phyloP scores from a whole-genome alignment of 352 stramenopile genomes.

The Phytophthora fragariaefolia region DNA sequence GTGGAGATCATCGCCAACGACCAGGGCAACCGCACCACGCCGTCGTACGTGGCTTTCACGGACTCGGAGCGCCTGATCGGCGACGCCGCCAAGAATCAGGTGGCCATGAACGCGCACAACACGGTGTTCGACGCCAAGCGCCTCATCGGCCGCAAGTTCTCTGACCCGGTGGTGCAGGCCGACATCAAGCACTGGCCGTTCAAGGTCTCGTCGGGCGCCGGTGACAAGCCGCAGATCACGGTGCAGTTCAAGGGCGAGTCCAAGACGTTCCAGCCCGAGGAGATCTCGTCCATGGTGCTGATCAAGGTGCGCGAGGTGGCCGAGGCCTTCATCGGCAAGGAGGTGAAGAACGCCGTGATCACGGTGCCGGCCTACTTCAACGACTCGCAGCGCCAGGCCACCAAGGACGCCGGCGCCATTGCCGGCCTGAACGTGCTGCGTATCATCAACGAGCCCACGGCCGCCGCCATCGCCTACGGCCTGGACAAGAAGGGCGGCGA shows the following conservation, averaged over 20 bases:
- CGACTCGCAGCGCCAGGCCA: conserved; percentile 94
- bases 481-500: conserved; percentile 96
- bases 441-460: conserved; percentile 97
- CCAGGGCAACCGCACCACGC: conserved; percentile 94
- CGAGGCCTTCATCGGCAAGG: conserved; percentile 69
- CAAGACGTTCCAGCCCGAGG: conserved; percentile 80
- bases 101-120: conserved; percentile 93
- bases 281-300: conserved; percentile 82
- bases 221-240: conserved; percentile 71
- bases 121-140: conserved; percentile 97
- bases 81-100: too few relatives aligned
- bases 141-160: conserved; percentile 94
- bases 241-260: conserved; percentile 75
- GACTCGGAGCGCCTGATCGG: conserved; percentile 93
- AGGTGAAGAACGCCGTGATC: conserved; percentile 84
- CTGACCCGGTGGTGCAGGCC: conserved; percentile 87
- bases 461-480: conserved; percentile 92
- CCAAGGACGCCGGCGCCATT: conserved; percentile 92
- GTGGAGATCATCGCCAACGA: conserved; percentile 97
- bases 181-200: conserved; percentile 77
- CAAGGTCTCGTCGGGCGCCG: conserved; percentile 62
- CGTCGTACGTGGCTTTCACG: conserved; percentile 95
- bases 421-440: conserved; percentile 92
- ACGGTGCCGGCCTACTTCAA: conserved; percentile 99
- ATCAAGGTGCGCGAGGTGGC: conserved; percentile 75